A percentile compares a stretch with the other conserved stretches of the same genome.
Evolutionary conservation across 352 stramenopile species (phyloP).

Genomic region (Phytopythium montanum): DNA sequence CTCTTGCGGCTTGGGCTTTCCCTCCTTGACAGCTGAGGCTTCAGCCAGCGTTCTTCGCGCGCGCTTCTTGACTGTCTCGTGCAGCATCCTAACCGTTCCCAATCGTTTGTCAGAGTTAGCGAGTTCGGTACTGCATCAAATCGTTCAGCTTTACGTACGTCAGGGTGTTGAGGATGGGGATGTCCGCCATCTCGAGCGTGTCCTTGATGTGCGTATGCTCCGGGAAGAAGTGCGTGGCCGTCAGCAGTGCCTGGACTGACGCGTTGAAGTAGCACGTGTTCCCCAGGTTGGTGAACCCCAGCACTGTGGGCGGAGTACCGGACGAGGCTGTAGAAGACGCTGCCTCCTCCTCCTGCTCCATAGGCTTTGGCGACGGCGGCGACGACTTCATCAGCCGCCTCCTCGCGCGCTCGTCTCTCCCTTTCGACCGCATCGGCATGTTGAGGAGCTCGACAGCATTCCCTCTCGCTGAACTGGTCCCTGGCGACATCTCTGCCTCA

Average conservation of each 20-base stretch:
- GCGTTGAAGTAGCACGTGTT: slow-evolving; percentile 95
- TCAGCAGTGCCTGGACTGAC: slow-evolving; percentile 86
- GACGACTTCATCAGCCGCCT: slow-evolving; percentile 20
- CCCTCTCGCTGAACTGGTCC: background rate
- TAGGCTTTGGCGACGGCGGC: slow-evolving; percentile 3
- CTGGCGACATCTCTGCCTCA: background rate
- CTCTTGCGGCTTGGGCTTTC: slow-evolving; percentile 8
- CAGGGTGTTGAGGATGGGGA: slow-evolving; percentile 87
- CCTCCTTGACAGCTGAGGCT: slow-evolving; percentile 10
- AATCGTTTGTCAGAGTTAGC: background rate
- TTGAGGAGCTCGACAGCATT: slow-evolving; percentile 13
- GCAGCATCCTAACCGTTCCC: slow-evolving; percentile 32
- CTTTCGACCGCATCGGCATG: slow-evolving; percentile 30
- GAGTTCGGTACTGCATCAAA: background rate
- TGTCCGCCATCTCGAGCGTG: slow-evolving; percentile 51
- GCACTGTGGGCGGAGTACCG: slow-evolving; percentile 27
- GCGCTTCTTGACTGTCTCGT: slow-evolving; percentile 58
- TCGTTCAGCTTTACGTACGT: slow-evolving; percentile 36
- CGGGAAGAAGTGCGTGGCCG: slow-evolving; percentile 80
- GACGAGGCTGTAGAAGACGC: background rate
- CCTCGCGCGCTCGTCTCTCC: slow-evolving; percentile 22
- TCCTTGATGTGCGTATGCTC: slow-evolving; percentile 45
- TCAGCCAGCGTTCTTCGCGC: slow-evolving; percentile 26
- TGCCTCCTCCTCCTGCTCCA: background rate
- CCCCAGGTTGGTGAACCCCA: slow-evolving; percentile 87